Percentiles rank a stretch among this genome's conserved stretches.
phyloP scores from a whole-genome alignment of 495 filamentous ascomycete species.

The Daldinia grandis region DNA sequence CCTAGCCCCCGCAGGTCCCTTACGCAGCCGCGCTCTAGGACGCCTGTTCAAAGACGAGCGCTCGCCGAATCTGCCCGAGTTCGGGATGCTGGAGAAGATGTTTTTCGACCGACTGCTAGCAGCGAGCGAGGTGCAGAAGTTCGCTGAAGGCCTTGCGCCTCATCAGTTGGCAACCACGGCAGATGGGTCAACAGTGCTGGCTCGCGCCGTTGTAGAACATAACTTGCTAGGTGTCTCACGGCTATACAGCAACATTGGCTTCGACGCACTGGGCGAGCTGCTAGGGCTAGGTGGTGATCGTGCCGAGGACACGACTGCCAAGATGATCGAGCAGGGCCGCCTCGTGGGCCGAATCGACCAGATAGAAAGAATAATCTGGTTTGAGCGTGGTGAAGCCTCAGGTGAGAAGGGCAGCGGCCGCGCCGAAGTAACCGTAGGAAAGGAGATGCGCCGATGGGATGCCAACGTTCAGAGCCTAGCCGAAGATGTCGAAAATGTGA shows the following conservation, averaged over 20 bases:
- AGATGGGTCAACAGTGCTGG: constrained; percentile 92
- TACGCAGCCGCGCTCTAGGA: constrained; percentile 78
- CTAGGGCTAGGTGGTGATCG: constrained; percentile 80
- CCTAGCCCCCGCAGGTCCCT: constrained; percentile 88
- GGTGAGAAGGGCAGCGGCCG: constrained; percentile 68
- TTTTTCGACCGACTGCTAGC: constrained; percentile 88
- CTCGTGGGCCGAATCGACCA: constrained; percentile 91
- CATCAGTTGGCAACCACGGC: constrained; percentile 90
- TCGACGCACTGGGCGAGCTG: constrained; percentile 77
- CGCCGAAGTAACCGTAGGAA: constrained; percentile 65
- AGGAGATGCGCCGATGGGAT: constrained; percentile 86
- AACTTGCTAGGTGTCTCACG: constrained; percentile 87
- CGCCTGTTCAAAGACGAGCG: constrained; percentile 95
- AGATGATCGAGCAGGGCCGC: constrained; percentile 94
- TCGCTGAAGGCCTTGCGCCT: constrained; percentile 78
- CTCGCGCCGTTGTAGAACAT: constrained; percentile 93
- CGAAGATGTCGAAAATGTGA: constrained; percentile 88
- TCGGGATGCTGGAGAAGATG: constrained; percentile 95
- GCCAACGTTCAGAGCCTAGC: constrained; percentile 82
- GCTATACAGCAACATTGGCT: constrained; percentile 88
- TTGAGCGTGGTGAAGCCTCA: constrained; percentile 75
- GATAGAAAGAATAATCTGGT: constrained; percentile 87
- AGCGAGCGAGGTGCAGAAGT: constrained; percentile 82
- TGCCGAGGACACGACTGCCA: constrained; percentile 90
- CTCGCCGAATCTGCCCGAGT: constrained; percentile 76